These are phyloP conservation scores for Scalesia atractyloides DNA, from an alignment of 129 eudicot genomes.

Conservation along the genomic window DNA sequence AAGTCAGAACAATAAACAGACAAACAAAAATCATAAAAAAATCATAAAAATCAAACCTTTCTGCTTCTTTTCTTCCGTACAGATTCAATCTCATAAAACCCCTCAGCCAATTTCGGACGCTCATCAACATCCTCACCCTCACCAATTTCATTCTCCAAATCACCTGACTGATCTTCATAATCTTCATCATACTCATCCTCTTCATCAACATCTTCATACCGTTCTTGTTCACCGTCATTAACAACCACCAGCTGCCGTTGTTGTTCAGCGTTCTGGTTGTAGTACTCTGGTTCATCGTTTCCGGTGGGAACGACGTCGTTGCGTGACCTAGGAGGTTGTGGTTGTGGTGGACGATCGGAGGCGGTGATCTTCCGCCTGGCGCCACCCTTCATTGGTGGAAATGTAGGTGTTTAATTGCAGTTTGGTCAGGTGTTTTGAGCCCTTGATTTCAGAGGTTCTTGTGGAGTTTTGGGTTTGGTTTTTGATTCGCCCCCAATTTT, in stretches of 20 bases:
- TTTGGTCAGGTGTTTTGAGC: background rate
- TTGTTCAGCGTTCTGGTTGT: constrained; percentile 14
- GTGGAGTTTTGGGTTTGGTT: constrained; percentile 23
- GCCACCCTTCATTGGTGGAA: constrained; percentile 32
- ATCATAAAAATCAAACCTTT: constrained; percentile 47
- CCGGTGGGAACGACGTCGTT: constrained; percentile 23
- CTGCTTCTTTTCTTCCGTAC: constrained; percentile 72
- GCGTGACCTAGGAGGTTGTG: constrained; percentile 8
- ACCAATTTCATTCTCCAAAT: constrained; percentile 17
- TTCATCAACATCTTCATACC: constrained; percentile 31
- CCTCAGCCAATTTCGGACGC: constrained; percentile 71
- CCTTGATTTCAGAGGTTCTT: constrained; percentile 15
- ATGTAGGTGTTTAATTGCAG: background rate
- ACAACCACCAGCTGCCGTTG: constrained; percentile 21
- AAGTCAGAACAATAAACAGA: constrained; percentile 10
- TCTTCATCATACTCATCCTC: constrained; percentile 22
- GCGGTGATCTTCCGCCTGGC: constrained; percentile 23
- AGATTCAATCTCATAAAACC: constrained; percentile 76
- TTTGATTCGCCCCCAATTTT: constrained; percentile 21
- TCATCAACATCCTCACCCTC: constrained; percentile 20
- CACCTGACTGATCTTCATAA: constrained; percentile 28
- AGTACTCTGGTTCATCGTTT: constrained; percentile 14
- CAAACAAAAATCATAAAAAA: background rate
- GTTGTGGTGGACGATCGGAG: constrained; percentile 24
- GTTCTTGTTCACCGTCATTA: constrained; percentile 31